Evolutionary conservation across 306 rosid genomes (phyloP), one percentile per base, ranked within the genome.

Genomic region (Vicia faba): DNA sequence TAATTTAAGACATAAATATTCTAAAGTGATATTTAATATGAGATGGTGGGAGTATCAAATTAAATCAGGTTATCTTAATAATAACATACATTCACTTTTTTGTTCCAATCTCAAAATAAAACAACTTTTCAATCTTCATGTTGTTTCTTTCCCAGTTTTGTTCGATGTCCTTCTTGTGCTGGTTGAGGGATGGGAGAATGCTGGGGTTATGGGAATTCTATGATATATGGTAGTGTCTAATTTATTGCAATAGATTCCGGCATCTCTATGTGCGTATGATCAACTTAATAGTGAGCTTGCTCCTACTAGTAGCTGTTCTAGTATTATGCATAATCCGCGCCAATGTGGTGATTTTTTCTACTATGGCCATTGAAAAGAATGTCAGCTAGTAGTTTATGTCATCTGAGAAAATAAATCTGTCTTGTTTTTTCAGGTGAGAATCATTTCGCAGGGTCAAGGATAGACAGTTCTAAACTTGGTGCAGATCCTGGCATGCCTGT

Each of bases 401-500:
- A 46, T 35, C 49, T 40, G 33, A 55, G 20, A 40, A 61, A 60
- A 66, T 12, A 70, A 50, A 31, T 50, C 33, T 71, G 20, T 49
- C 44, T 20, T 20, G 15, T 12, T 8, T 43, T 75, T 74, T 80
- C 86, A 93, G 98, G 96, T 25, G 89, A 93, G 69, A 82, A 70
- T 56, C 88, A 86, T 79, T 81, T 79, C 73, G 86, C 87, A 2
- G 96, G 96, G 64, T 80, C 71, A 48, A 81, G 82, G 69, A 83
- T 90, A 67, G 89, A 90, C 71, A 78, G 91, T 80, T 83, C 96
- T 61, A 86, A 83, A 83, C 82, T 90, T 58, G 92, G 96, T 49
- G 87, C 86, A 25, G 98, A 93, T 84, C 96, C 98, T 48, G 98
- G 96, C 61, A 48, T 84, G 85, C 75, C 88, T 49, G 68, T 45